Evolutionary conservation across 352 stramenopile species (phyloP), one percentile per base, ranked within the genome.

Genomic region (Phytophthora podocarpi): DNA sequence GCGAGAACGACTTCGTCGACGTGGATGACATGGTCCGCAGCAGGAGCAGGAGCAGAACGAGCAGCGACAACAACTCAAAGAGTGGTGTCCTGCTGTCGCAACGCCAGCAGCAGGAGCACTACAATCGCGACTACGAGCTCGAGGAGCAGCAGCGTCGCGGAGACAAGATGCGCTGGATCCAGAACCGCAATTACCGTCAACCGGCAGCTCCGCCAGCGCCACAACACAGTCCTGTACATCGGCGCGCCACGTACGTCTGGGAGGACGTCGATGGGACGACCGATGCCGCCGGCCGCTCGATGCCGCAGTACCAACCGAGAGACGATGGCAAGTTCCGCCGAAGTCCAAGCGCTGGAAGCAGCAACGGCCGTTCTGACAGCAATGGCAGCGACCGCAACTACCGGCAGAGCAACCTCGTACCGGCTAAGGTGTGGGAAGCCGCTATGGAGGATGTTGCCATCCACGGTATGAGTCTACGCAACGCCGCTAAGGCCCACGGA

Each of bases 391-490:
- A 72, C 12, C 63, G 67, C 26, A 63, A 66, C 32, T 90, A 78
- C 40, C 67, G 66, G 0, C 72, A 89, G 36, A 90, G 76, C 65
- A 82, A 85, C 55, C 66, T 69, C 2, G 82, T 91, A 16, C 69
- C 82, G 0, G 56, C 74, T 6, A 80, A 88, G 35, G 81, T 82
- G 13, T 91, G 79, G 78, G 74, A 88, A 51, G 72, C 78, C 4
- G 82, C 82, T 31, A 87, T 89, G 63, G 76, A 86, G 43, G 82
- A 81, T 43, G 79, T 91, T 12, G 76, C 80, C 28, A 80, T 84
- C 28, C 69, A 88, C 41, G 79, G 79, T 15, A 88, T 89, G 82
- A 91, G 82, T 52, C 68, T 91, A 12, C 77, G 82, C 27, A 79
- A 73, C 21, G 78, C 82, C 2, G 82, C 82, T 21, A 88, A 85